Percentiles rank a stretch among this genome's conserved stretches.
Conservation (phyloP, 176 grass and related monocot genomes). For the Oryza meridionalis region DNA sequence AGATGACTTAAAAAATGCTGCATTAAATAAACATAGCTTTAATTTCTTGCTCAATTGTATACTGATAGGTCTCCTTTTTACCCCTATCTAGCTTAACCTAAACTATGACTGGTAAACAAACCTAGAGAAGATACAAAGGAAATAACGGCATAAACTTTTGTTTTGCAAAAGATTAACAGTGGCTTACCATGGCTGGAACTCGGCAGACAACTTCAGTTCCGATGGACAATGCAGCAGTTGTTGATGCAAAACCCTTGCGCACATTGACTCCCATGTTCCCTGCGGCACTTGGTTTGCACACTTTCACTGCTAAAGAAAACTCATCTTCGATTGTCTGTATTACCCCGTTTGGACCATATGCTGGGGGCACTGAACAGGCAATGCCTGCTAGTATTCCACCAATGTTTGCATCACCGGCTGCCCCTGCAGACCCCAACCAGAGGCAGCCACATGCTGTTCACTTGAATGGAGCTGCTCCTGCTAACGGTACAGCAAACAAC, state of each 20-base stretch:
- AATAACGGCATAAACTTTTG: constrained; percentile 14
- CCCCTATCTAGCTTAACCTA: neutral
- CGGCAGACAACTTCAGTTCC: constrained; percentile 38
- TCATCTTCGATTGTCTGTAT: constrained; percentile 70
- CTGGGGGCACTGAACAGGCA: constrained; percentile 42
- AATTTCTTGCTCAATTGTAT: constrained; percentile 26
- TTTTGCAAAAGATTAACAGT: neutral
- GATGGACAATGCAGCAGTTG: constrained; percentile 40
- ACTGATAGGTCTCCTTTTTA: neutral
- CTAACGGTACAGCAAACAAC: constrained; percentile 38
- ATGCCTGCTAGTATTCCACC: constrained; percentile 47
- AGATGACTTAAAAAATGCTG: neutral
- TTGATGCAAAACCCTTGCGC: constrained; percentile 84
- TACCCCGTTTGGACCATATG: constrained; percentile 66
- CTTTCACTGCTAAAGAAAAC: constrained; percentile 58
- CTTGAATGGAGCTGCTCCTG: constrained; percentile 40
- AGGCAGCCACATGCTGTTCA: constrained; percentile 14
- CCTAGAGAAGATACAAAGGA: constrained; percentile 19
- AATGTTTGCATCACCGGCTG: constrained; percentile 27
- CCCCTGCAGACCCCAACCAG: constrained; percentile 40
- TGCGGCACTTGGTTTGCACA: constrained; percentile 65
- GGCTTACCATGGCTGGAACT: constrained; percentile 50
- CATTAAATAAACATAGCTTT: constrained; percentile 13
- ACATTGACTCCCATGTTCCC: constrained; percentile 89
- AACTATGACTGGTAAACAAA: constrained; percentile 28